Base-by-base conservation (phyloP, 306 rosid genomes). In the Senna siamea region DNA sequence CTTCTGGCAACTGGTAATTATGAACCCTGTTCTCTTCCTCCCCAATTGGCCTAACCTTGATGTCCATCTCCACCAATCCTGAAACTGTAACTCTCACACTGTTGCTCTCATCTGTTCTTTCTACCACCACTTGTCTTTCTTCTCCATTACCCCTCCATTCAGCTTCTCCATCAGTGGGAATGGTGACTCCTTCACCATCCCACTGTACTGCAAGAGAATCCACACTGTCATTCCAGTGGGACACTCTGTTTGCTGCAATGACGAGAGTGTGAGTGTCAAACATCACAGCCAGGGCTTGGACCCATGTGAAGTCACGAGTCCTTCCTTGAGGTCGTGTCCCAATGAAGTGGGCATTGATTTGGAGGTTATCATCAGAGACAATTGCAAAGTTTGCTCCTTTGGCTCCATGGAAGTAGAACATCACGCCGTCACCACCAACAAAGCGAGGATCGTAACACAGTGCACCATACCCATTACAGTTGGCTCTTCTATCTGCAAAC, bases 401-500 rank as follows among this genome's bases (percentile, higher is more conserved):
- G 43, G 89, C 85, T 5, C 94, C 97, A 5, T 91, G 94, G 80
- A 91, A 91, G 88, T 91, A 91, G 86, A 91, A 91, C 92, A 91
- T 89, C 14, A 91, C 89, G 28, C 92, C 94, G 12, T 91, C 97
- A 1, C 94, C 97, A 4, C 94, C 97, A 17, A 91, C 89, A 7
- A 91, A 87, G 23, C 95, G 85, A 57, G 97, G 97, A 71, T 91
- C 97, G 38, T 91, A 91, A 52, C 95, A 91, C 58, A 91, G 85
- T 7, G 92, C 74, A 44, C 97, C 94, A 12, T 83, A 91, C 1
- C 97, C 97, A 38, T 89, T 78, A 56, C 97, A 91, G 54, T 87
- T 91, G 37, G 91, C 59, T 60, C 14, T 89, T 52, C 92, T 89
- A 54, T 9, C 97, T 89, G 86, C 51, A 44, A 69, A 74, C 9